A percentile compares a stretch with the other conserved stretches of the same genome.
These are phyloP conservation scores for Kwoniella sp. DNA, from an alignment of 768 basidiomycete species.

Conservation along the genomic window DNA sequence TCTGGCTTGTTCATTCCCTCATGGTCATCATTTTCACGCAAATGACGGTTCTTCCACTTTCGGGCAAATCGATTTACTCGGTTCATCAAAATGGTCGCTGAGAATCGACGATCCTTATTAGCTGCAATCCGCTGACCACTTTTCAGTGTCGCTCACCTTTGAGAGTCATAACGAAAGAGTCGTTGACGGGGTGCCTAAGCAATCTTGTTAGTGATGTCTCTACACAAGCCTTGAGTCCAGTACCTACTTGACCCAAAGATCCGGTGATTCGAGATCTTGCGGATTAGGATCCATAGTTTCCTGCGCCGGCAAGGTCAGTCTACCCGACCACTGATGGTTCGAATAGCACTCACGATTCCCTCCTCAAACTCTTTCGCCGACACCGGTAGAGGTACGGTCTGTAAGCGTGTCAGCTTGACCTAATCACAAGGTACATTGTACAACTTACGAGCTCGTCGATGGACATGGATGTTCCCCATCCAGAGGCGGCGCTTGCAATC, in stretches of 20 bases:
- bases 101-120: no score
- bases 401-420: slow-evolving; percentile 4
- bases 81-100: slow-evolving; percentile 37
- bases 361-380: slow-evolving; percentile 34
- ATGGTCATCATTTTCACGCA: slow-evolving; percentile 45
- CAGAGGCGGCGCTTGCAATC: slow-evolving; percentile 43
- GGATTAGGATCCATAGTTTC: slow-evolving; percentile 40
- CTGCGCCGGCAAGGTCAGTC: not conserved
- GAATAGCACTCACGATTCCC: slow-evolving; percentile 13
- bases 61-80: slow-evolving; percentile 40
- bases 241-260: slow-evolving; percentile 41
- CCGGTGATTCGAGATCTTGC: slow-evolving; percentile 48
- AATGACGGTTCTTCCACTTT: slow-evolving; percentile 49
- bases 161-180: slow-evolving; percentile 20
- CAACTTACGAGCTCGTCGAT: slow-evolving; percentile 50
- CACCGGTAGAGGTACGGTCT: slow-evolving; percentile 44
- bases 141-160: not conserved
- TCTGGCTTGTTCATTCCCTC: slow-evolving; percentile 47
- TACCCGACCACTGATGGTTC: not conserved
- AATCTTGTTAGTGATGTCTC: not conserved
- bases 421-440: not conserved
- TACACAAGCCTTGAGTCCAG: no score
- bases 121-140: no score
- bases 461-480: slow-evolving; percentile 50
- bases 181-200: slow-evolving; percentile 44